A percentile compares a stretch with the other conserved stretches of the same genome.
Evolutionary conservation across 305 asterid species (phyloP).

Genomic region (Fraxinus latifolia): DNA sequence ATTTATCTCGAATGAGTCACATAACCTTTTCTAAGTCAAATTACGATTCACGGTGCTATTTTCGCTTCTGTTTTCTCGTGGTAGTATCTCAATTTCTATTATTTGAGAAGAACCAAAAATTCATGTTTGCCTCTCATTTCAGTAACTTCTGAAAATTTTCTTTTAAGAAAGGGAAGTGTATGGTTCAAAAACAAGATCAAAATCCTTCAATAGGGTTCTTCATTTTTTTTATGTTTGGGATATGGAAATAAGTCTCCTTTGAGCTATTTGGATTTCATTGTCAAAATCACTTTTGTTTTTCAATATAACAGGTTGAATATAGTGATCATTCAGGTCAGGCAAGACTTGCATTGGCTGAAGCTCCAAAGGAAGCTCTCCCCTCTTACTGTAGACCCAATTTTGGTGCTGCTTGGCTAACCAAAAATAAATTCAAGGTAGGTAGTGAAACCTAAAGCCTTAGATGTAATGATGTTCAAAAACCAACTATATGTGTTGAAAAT

Average conservation of each 20-base stretch:
- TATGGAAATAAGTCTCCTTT: neutral
- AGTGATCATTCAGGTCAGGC: constrained; percentile 81
- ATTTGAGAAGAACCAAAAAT: neutral
- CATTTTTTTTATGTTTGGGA: neutral
- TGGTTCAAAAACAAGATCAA: neutral
- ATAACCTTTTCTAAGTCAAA: neutral
- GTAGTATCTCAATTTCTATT: neutral
- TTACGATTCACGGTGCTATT: neutral
- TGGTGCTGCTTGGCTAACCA: constrained; percentile 88
- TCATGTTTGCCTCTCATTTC: neutral
- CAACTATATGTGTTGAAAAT: neutral
- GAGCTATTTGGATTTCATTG: constrained; percentile 3
- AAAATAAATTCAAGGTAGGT: constrained; percentile 75
- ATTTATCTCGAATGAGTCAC: neutral
- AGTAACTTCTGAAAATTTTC: neutral
- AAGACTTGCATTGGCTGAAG: constrained; percentile 74
- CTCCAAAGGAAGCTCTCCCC: constrained; percentile 95
- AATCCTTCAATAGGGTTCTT: neutral
- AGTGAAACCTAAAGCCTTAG: constrained; percentile 18
- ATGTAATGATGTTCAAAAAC: constrained; percentile 4
- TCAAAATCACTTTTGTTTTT: constrained; percentile 6
- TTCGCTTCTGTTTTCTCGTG: neutral
- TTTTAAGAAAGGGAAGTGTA: neutral
- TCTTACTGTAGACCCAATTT: constrained; percentile 81
- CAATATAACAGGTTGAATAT: constrained; percentile 66